A percentile compares a stretch with the other conserved stretches of the same genome.
Conservation (phyloP, 352 stramenopile genomes). For the Globisporangium camurandrum region DNA sequence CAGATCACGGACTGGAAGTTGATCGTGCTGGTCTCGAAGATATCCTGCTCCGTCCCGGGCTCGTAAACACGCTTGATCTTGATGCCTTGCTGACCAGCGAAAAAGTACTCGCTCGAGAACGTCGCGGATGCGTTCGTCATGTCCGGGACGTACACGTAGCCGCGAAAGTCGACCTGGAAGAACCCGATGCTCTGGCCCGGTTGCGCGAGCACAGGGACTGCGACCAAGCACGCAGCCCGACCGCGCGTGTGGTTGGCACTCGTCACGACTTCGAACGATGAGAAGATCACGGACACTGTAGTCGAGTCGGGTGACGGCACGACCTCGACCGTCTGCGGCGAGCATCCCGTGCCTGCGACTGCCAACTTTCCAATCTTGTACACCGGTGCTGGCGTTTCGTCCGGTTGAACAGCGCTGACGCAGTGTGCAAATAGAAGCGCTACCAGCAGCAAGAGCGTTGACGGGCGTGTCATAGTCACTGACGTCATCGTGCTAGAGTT, state of each 20-base stretch:
- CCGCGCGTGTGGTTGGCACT: neutral
- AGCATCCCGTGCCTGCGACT: conserved; percentile 19
- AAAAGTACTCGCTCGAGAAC: conserved; percentile 29
- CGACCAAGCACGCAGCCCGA: conserved; percentile 18
- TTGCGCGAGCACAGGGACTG: conserved; percentile 16
- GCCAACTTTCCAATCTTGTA: conserved; percentile 14
- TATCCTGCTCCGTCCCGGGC: conserved; percentile 12
- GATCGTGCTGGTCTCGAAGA: conserved; percentile 21
- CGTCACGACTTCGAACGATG: conserved; percentile 9
- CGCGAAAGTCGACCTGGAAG: conserved; percentile 29
- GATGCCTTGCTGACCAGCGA: conserved; percentile 18
- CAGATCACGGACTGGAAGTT: conserved; percentile 22
- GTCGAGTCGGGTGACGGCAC: conserved; percentile 12
- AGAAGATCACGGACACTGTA: conserved; percentile 24
- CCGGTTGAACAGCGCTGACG: neutral
- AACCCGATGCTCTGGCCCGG: conserved; percentile 18
- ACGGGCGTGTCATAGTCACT: neutral
- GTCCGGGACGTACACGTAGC: conserved; percentile 23
- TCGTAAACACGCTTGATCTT: conserved; percentile 9
- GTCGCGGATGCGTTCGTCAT: conserved; percentile 4
- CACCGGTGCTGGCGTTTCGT: neutral
- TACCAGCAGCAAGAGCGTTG: neutral
- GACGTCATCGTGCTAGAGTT: no score
- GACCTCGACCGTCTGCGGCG: neutral
- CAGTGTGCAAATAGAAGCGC: neutral